Conservation (phyloP, 129 eudicot species). For the Centella asiatica region DNA sequence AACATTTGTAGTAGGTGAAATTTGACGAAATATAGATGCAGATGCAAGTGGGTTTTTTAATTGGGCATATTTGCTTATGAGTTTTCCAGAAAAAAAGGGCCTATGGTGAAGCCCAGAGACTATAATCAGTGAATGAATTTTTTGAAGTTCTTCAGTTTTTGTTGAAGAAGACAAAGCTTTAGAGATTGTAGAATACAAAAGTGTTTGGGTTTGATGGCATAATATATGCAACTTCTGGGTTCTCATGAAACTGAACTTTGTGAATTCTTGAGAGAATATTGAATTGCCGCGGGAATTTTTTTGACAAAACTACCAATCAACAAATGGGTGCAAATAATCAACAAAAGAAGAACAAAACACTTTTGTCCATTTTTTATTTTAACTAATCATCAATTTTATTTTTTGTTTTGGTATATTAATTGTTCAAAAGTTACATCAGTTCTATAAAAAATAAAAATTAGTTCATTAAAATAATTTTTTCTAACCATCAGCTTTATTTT, state of each 20-base stretch:
- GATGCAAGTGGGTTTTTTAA: constrained; percentile 38
- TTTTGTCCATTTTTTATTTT: too few relatives aligned
- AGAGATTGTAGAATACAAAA: background rate
- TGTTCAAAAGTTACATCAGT: too few relatives aligned
- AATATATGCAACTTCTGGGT: constrained; percentile 19
- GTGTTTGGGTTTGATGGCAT: constrained; percentile 6
- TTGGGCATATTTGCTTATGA: constrained; percentile 51
- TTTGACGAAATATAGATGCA: constrained; percentile 23
- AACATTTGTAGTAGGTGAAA: constrained; percentile 26
- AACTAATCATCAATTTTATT: too few relatives aligned
- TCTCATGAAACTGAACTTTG: constrained; percentile 21
- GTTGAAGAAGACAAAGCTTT: constrained; percentile 4
- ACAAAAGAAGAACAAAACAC: too few relatives aligned
- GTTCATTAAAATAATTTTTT: too few relatives aligned
- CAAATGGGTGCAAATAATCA: too few relatives aligned
- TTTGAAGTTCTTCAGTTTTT: constrained; percentile 26
- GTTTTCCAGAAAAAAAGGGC: constrained; percentile 42
- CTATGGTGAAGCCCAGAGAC: constrained; percentile 33
- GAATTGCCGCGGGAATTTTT: too few relatives aligned
- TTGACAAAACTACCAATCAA: too few relatives aligned
- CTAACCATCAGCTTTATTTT: too few relatives aligned
- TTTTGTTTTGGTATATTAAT: too few relatives aligned
- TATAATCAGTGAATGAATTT: constrained; percentile 43
- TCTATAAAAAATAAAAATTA: too few relatives aligned
- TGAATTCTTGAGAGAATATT: too few relatives aligned